Conservation (phyloP, 1,139 yeast species). For the Suhomyces chickasaworum region DNA sequence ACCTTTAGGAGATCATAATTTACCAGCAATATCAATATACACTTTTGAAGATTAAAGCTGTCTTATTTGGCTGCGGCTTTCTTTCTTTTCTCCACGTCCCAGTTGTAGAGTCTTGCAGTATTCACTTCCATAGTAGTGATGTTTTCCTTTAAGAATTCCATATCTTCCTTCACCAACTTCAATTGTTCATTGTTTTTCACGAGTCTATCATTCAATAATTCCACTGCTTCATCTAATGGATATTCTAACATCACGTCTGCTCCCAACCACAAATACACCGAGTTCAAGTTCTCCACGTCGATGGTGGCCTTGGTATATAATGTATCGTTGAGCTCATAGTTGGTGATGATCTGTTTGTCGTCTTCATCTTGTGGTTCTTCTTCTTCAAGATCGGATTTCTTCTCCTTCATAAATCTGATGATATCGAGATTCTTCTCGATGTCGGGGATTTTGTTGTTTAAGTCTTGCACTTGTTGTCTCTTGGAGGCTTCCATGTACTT, state of each 20-base stretch:
- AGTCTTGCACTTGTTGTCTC: constrained; percentile 63
- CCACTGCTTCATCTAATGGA: constrained; percentile 84
- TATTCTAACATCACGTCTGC: constrained; percentile 98
- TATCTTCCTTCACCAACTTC: constrained; percentile 70
- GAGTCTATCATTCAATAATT: constrained; percentile 64
- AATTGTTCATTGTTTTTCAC: constrained; percentile 62
- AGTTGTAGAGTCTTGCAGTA: constrained; percentile 90
- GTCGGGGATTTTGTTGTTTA: constrained; percentile 82
- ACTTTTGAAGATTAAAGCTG: too few species aligned
- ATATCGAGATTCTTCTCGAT: constrained; percentile 79
- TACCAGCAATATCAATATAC: neutral
- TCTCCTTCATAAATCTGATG: constrained; percentile 59
- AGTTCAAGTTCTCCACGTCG: constrained; percentile 44
- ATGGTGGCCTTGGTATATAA: constrained; percentile 81
- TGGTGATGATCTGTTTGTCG: constrained; percentile 56
- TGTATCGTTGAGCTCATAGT: constrained; percentile 91
- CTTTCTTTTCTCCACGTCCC: constrained; percentile 90
- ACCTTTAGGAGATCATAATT: constrained; percentile 42
- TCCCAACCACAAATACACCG: constrained; percentile 90
- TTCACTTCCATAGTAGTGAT: constrained; percentile 98
- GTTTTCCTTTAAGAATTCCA: constrained; percentile 85
- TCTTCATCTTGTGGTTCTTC: constrained; percentile 25
- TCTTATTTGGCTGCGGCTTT: constrained; percentile 15
- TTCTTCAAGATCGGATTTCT: constrained; percentile 34
- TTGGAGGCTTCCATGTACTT: constrained; percentile 87